Base-by-base conservation (phyloP, 805 yeast genomes). In the Ogataea degrootiae region DNA sequence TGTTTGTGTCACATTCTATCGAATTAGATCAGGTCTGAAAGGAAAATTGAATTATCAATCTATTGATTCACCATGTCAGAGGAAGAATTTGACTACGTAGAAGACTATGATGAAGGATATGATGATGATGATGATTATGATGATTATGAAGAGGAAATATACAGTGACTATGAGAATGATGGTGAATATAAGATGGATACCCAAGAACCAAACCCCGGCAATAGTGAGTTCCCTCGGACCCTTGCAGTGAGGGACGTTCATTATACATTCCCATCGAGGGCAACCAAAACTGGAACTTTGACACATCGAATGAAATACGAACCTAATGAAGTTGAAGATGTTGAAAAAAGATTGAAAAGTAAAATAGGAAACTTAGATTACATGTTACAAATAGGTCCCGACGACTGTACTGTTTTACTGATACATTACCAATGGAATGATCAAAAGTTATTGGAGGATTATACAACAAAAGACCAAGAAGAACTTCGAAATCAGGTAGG, bases 341-440 rank as follows among this genome's bases (percentile, higher is more conserved):
- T 69, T 6, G 63, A 63, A 44, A 38, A n/a, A 15, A 53, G 52
- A 7, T 38, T 69, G 4, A 44, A 56, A 15, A 50, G 54, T 5
- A 62, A 67, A 43, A 65, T 73, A 0, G 52, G 54, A 5, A 62
- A 67, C n/a, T 56, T 76, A 5, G 57, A 70, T 21, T 49, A 54
- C 0, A 58, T 76, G 9, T 55, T 77, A 4, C 71, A 70, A 33
- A 45, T 76, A 1, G 63, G 72, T 4, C 47, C 48, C 9, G 72
- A 69, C 33, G 69, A 69, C 19, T 69, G 80, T 16, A 59, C 74
- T 11, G 61, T 74, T 3, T 56, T 83, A 37, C 61, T 81, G 42
- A 71, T 76, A 34, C 61, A 68, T 41, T 80, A 68, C 61, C 69
- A 72, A 19, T 83, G 87, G 87, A 82, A 81, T 55, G 74, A 75